Evolutionary conservation across 2,329 filamentous ascomycete genomes (phyloP).

Genomic region (Aspergillus candidus): DNA sequence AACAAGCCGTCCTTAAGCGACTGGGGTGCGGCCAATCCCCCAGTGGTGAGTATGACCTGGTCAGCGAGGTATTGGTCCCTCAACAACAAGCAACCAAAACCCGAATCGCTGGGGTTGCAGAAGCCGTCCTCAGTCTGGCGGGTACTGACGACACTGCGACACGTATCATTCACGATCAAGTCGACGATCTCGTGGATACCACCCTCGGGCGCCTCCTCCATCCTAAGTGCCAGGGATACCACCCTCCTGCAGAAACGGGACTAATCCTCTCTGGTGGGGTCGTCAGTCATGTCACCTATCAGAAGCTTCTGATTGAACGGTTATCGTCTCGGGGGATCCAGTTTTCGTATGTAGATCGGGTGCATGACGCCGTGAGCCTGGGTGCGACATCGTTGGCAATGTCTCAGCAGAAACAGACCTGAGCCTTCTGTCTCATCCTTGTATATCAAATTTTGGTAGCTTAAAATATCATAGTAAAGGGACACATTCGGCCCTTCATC

Average conservation of each 20-base stretch:
- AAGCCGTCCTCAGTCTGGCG: slow-evolving; percentile 9
- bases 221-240: slow-evolving; percentile 7
- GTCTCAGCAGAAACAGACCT: too few species aligned
- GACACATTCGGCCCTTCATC: too few species aligned
- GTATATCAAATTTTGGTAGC: too few species aligned
- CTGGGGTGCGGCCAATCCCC: slow-evolving; percentile 5
- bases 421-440: too few species aligned
- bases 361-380: background rate
- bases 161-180: slow-evolving; percentile 10
- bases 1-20: slow-evolving; percentile 10
- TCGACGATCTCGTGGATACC: slow-evolving; percentile 7
- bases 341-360: slow-evolving; percentile 2
- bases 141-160: slow-evolving; percentile 2
- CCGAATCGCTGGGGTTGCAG: slow-evolving; percentile 15
- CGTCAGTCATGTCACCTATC: slow-evolving; percentile 15
- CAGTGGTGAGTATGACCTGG: slow-evolving; percentile 8
- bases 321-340: background rate
- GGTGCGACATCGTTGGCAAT: background rate
- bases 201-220: slow-evolving; percentile 13
- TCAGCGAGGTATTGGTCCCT: slow-evolving; percentile 14
- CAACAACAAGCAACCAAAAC: slow-evolving; percentile 8
- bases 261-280: slow-evolving; percentile 18
- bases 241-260: slow-evolving; percentile 5
- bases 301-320: background rate
- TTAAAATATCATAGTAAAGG: too few species aligned